These are phyloP conservation scores for Murraya paniculata DNA, from an alignment of 345 rosid species.

Conservation along the genomic window DNA sequence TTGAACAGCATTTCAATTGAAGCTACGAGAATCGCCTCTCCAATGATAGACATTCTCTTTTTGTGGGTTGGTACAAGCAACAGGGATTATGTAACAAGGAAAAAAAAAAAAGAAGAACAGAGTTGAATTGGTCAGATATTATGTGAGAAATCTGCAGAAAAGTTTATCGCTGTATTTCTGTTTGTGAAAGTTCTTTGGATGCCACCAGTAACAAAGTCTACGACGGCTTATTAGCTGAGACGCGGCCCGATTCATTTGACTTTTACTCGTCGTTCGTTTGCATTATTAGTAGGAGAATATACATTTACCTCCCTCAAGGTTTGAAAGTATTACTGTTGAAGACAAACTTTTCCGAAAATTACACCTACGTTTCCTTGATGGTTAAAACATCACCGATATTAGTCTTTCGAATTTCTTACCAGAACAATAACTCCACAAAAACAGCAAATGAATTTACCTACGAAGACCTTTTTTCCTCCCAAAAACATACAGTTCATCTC, in stretches of 20 bases:
- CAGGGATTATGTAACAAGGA: no score
- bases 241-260: neutral
- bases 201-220: neutral
- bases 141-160: neutral
- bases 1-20: neutral
- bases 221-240: neutral
- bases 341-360: neutral
- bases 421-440: no score
- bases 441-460: no score
- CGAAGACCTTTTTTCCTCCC: no score
- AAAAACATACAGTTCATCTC: no score
- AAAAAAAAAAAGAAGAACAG: no score
- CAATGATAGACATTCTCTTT: neutral
- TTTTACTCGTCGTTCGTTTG: neutral
- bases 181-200: neutral
- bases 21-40: neutral
- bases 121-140: no score
- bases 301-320: neutral
- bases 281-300: no score
- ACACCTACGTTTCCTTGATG: neutral
- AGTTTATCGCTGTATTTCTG: no score
- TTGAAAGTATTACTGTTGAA: neutral
- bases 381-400: no score
- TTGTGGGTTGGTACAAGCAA: neutral
- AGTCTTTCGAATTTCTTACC: no score